Evolutionary conservation across 129 eudicot genomes (phyloP), one percentile per base, ranked within the genome.

Genomic region (Escallonia herrerae): DNA sequence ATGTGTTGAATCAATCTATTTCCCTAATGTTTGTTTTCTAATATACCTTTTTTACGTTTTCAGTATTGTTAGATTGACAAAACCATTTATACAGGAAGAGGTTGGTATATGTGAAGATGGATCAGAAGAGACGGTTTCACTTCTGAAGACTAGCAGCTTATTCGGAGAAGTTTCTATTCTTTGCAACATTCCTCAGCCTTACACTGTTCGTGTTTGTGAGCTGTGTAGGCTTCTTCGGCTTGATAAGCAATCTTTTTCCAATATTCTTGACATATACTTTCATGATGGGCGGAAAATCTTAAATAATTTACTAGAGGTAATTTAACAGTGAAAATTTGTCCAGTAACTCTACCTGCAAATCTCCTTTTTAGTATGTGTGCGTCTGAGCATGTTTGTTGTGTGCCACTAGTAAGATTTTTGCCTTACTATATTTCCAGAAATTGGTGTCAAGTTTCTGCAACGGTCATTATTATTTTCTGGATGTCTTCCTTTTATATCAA

Each of bases 181-280:
- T 42, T 93, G 96, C 74, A 89, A 89, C 62, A 80, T 93, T 62
- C 95, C 99, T 60, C 99, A 93, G 66, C 96, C 96, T 15, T 86
- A 86, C 49, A 86, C 99, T 2, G 93, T 93, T 66, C 85, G 91
- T 53, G 99, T 89, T 56, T 75, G 78, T 57, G 96, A 86, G 79
- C 86, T 93, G 12, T 89, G 96, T 67, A 75, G 96, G 58, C 95
- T 93, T 74, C 82, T 91, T 42, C 90, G 96, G n/a, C 77, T 91
- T 50, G 95, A 88, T 82, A 91, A 85, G 59, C 95, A 91, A 73
- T 83, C 98, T 37, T 88, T 91, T 64, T 81, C 96, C 58, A 91
- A 77, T 64, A 88, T 91, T 62, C 80, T 91, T 68, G 98, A 91
- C 74, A 85, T 93, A 65, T 93, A 83, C 71, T 93, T 93, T 76